phyloP scores from a whole-genome alignment of 306 rosid genomes.

The Prunus mira region DNA sequence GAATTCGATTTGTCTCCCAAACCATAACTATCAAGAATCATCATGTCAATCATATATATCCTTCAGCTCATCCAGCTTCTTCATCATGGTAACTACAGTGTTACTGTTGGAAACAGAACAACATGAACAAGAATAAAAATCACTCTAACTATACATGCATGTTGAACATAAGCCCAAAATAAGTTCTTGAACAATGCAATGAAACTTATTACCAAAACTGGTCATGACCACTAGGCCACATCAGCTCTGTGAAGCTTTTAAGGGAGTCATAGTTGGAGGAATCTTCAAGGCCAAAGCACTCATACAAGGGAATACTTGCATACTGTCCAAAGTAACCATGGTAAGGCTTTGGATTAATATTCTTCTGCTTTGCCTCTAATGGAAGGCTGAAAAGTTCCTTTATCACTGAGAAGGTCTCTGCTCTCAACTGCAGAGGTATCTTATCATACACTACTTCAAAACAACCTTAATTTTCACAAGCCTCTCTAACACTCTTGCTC shows the following conservation, averaged over 20 bases:
- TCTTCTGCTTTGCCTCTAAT: background rate
- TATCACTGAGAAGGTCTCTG: constrained; percentile 1
- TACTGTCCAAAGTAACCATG: background rate
- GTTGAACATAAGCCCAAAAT: no score
- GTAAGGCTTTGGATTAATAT: background rate
- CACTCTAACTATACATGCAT: no score
- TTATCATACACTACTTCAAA: background rate
- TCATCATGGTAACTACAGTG: constrained; percentile 1
- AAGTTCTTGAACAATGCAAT: background rate
- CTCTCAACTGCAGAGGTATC: constrained; percentile 8
- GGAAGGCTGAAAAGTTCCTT: constrained; percentile 11
- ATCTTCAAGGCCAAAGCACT: constrained; percentile 5
- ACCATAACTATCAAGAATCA: constrained; percentile 11
- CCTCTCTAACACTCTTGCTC: constrained; percentile 46
- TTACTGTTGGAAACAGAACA: background rate
- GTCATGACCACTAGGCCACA: constrained; percentile 7
- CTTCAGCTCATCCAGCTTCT: constrained; percentile 5
- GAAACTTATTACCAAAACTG: constrained; percentile 2
- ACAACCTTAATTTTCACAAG: constrained; percentile 37
- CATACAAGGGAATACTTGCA: background rate
- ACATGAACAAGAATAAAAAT: background rate
- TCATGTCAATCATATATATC: background rate
- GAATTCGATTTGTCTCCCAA: background rate
- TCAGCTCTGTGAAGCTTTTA: background rate
- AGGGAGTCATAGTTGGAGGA: constrained; percentile 8